phyloP scores from a whole-genome alignment of 129 eudicot genomes.

The Tagetes patula region DNA sequence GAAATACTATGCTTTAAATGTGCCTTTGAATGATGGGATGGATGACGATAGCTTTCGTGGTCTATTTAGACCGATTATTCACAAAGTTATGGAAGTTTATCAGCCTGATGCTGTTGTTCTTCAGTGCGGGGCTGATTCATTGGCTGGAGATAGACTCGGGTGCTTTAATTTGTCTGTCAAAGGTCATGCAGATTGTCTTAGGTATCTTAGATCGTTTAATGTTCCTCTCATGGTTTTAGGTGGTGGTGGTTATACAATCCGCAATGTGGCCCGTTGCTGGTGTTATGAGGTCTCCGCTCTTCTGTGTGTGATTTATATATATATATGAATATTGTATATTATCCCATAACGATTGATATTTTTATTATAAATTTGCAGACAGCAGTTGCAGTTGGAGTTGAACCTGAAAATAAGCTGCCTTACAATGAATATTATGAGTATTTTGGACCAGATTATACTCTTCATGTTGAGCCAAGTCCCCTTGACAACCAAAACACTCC shows the following conservation, averaged over 20 bases:
- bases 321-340: neutral
- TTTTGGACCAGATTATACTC: constrained; percentile 93
- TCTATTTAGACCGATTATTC: constrained; percentile 71
- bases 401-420: constrained; percentile 84
- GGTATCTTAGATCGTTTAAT: constrained; percentile 77
- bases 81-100: constrained; percentile 87
- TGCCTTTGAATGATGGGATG: constrained; percentile 82
- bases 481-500: constrained; percentile 73
- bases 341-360: neutral
- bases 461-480: constrained; percentile 65
- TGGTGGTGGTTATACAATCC: constrained; percentile 88
- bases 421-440: constrained; percentile 80
- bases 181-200: constrained; percentile 95
- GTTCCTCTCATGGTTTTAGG: constrained; percentile 92
- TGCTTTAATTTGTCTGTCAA: constrained; percentile 88
- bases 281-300: constrained; percentile 74
- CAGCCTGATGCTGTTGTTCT: constrained; percentile 97
- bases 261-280: constrained; percentile 97
- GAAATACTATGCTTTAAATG: constrained; percentile 83
- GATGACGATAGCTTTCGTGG: constrained; percentile 70
- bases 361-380: constrained; percentile 52
- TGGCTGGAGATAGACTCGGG: constrained; percentile 92
- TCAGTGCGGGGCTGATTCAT: constrained; percentile 94
- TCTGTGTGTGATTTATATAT: constrained; percentile 2
- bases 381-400: constrained; percentile 95